Evolutionary conservation across 768 basidiomycete genomes (phyloP).

Genomic region (Nidularia pulvinata): DNA sequence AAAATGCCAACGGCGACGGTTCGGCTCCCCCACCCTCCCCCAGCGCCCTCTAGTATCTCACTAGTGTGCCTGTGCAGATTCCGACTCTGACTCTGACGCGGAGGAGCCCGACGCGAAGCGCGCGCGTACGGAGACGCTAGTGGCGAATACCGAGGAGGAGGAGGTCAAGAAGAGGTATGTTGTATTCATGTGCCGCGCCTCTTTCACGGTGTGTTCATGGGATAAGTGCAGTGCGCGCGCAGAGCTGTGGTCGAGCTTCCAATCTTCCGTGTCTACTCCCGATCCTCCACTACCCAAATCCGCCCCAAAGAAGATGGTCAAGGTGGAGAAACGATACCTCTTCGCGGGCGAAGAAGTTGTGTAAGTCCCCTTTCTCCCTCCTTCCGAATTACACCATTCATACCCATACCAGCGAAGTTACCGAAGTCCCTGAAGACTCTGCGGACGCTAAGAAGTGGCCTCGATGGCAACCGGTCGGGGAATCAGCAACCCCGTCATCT

Average conservation of each 20-base stretch:
- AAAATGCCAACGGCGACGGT: conserved; percentile 18
- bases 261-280: conserved; percentile 51
- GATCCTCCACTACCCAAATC: background rate
- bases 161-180: conserved; percentile 43
- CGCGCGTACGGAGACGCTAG: conserved; percentile 20
- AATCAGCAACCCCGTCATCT: conserved; percentile 3
- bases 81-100: conserved; percentile 28
- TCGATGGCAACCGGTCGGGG: conserved; percentile 31
- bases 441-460: conserved; percentile 81
- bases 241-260: conserved; percentile 67
- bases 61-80: conserved; percentile 25
- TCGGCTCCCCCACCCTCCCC: background rate
- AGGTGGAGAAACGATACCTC: conserved; percentile 65
- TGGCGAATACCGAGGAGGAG: conserved; percentile 27
- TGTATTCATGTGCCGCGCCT: background rate
- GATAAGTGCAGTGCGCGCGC: conserved; percentile 48
- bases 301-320: conserved; percentile 42
- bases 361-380: conserved; percentile 38
- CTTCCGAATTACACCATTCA: conserved; percentile 3
- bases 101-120: conserved; percentile 26
- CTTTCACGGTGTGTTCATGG: conserved; percentile 1
- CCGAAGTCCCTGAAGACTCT: conserved; percentile 73
- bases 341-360: conserved; percentile 78
- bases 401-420: conserved; percentile 55
- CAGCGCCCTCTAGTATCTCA: background rate